These are phyloP conservation scores for Pythium monospermum DNA, from an alignment of 352 stramenopile genomes.

Conservation along the genomic window DNA sequence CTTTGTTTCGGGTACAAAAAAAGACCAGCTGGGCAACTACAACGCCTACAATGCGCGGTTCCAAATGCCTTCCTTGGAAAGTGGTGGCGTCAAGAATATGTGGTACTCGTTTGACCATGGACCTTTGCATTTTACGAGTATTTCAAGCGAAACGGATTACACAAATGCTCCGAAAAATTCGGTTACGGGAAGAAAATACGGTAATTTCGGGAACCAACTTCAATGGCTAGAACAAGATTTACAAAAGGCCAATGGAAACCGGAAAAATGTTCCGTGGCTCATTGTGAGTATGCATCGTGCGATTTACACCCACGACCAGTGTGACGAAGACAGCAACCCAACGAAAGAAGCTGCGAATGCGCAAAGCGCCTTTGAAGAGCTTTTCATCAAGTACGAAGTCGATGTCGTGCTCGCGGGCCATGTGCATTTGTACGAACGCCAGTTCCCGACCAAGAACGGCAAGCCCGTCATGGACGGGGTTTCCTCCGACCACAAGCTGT, in stretches of 20 bases:
- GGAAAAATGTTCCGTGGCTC: slow-evolving; percentile 40
- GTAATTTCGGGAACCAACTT: slow-evolving; percentile 46
- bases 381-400: slow-evolving; percentile 43
- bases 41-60: slow-evolving; percentile 43
- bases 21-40: slow-evolving; percentile 46
- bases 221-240: slow-evolving; percentile 47
- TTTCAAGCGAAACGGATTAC: slow-evolving; percentile 69
- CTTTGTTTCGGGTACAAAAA: slow-evolving; percentile 41
- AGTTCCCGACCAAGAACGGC: slow-evolving; percentile 11
- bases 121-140: slow-evolving; percentile 56
- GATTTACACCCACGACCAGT: slow-evolving; percentile 35
- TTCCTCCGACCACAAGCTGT: slow-evolving; percentile 11
- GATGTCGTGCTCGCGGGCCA: slow-evolving; percentile 36
- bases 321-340: slow-evolving; percentile 12
- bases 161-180: slow-evolving; percentile 32
- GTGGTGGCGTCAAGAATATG: slow-evolving; percentile 39
- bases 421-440: slow-evolving; percentile 28
- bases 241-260: slow-evolving; percentile 38
- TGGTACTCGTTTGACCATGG: slow-evolving; percentile 48
- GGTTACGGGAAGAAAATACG: slow-evolving; percentile 30
- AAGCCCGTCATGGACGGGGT: slow-evolving; percentile 20
- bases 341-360: slow-evolving; percentile 30
- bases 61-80: slow-evolving; percentile 40
- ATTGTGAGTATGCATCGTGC: slow-evolving; percentile 49
- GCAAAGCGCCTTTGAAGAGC: slow-evolving; percentile 35